phyloP scores from a whole-genome alignment of 75 land plant genomes.

The Pinus taeda region DNA sequence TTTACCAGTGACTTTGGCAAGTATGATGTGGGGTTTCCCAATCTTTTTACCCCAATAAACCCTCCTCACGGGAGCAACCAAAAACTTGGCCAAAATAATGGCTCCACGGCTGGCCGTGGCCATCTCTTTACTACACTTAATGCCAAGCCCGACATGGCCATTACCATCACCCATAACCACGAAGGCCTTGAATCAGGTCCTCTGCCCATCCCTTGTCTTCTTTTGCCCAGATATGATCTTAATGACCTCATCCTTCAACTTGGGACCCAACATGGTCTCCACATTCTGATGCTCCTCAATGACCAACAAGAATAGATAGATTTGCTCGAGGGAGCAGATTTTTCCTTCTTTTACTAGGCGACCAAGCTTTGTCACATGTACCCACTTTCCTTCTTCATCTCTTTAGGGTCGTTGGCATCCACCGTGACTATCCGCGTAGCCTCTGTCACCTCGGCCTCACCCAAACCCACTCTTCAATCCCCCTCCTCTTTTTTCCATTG shows the following conservation, averaged over 20 bases:
- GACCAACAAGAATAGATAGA: conserved; percentile 16
- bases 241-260: conserved; percentile 1
- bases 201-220: not conserved
- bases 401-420: too few relatives aligned
- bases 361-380: too few relatives aligned
- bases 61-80: conserved; percentile 68
- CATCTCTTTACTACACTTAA: conserved; percentile 79
- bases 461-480: too few relatives aligned
- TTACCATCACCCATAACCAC: conserved; percentile 74
- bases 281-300: conserved; percentile 69
- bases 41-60: conserved; percentile 85
- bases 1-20: conserved; percentile 77
- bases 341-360: too few relatives aligned
- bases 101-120: conserved; percentile 73
- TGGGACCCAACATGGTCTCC: too few relatives aligned
- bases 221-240: conserved; percentile 78
- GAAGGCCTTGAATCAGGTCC: not conserved
- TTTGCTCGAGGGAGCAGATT: too few relatives aligned
- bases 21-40: conserved; percentile 75
- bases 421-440: too few relatives aligned
- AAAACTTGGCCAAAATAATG: conserved; percentile 66
- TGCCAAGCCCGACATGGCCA: conserved; percentile 76
- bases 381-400: too few relatives aligned
- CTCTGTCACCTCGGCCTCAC: too few relatives aligned
- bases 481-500: too few relatives aligned